Percentiles rank a stretch among this genome's conserved stretches.
These are phyloP conservation scores for Nematodospora anomalae DNA, from an alignment of 1,139 yeast genomes.

Conservation along the genomic window DNA sequence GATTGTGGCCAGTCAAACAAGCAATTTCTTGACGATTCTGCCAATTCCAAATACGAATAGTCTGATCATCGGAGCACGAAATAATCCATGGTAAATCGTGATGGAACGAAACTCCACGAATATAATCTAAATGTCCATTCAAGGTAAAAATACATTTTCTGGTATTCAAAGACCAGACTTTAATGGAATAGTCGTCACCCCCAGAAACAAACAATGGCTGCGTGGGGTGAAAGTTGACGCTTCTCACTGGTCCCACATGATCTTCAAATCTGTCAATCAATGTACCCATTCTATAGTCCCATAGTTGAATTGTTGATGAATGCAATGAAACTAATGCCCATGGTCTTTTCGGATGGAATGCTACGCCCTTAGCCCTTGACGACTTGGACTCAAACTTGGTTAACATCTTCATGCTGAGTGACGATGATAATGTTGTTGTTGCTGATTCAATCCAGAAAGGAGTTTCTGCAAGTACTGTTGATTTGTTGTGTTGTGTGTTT, in stretches of 20 bases:
- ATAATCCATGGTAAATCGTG: constrained; percentile 97
- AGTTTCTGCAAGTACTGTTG: neutral
- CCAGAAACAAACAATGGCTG: constrained; percentile 97
- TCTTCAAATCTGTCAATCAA: constrained; percentile 95
- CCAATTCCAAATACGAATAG: constrained; percentile 99
- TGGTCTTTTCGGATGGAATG: constrained; percentile 95
- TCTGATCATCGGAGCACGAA: constrained; percentile 96
- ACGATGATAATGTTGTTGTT: constrained; percentile 1
- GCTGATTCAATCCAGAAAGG: neutral
- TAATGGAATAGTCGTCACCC: constrained; percentile 93
- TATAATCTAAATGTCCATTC: constrained; percentile 92
- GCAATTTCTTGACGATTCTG: constrained; percentile 98
- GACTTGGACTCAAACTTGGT: constrained; percentile 98
- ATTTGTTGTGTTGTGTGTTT: constrained; percentile 2
- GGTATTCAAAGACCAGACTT: constrained; percentile 94
- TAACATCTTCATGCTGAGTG: constrained; percentile 81
- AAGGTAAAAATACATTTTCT: constrained; percentile 90
- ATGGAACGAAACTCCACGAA: constrained; percentile 93
- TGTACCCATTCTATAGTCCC: constrained; percentile 99
- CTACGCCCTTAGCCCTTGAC: constrained; percentile 97
- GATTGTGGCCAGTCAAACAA: constrained; percentile 96
- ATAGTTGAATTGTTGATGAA: constrained; percentile 91
- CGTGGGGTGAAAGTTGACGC: constrained; percentile 94
- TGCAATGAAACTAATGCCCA: constrained; percentile 96
- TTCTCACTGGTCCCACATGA: constrained; percentile 97